These are phyloP conservation scores for Pseudonectria buxi DNA, from an alignment of 2,329 filamentous ascomycete species.

Conservation along the genomic window DNA sequence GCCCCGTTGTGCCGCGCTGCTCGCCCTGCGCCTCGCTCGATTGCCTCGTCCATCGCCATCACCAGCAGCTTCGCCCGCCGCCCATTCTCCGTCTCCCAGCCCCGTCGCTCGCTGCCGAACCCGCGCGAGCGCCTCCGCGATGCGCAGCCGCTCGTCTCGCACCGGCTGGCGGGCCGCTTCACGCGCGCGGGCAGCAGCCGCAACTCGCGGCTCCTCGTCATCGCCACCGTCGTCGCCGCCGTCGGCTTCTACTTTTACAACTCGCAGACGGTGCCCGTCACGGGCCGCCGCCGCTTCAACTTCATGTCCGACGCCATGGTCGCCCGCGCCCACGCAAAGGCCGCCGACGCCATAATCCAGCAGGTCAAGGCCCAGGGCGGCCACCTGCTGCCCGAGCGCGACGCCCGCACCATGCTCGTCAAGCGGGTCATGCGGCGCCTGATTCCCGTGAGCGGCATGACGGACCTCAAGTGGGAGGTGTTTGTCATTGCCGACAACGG, in stretches of 20 bases:
- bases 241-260: constrained; percentile 59
- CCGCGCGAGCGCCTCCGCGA: constrained; percentile 21
- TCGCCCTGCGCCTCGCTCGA: too few species aligned
- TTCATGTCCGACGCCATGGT: constrained; percentile 51
- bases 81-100: constrained; percentile 16
- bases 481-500: constrained; percentile 62
- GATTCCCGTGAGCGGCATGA: constrained; percentile 59
- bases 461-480: constrained; percentile 60
- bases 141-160: constrained; percentile 27
- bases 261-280: constrained; percentile 66
- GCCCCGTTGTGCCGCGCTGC: constrained; percentile 3
- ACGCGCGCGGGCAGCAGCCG: constrained; percentile 22
- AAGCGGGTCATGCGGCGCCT: constrained; percentile 58
- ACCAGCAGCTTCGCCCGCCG: constrained; percentile 5
- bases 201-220: constrained; percentile 30
- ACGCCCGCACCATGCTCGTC: constrained; percentile 51
- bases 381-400: constrained; percentile 51
- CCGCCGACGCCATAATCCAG: constrained; percentile 38
- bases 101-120: constrained; percentile 11
- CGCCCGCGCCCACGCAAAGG: constrained; percentile 29
- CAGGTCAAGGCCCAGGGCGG: constrained; percentile 45
- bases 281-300: constrained; percentile 68
- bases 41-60: constrained; percentile 3
- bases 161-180: constrained; percentile 20
- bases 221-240: constrained; percentile 37